Conservation (phyloP, 345 rosid genomes). For the Cardamine occulta region DNA sequence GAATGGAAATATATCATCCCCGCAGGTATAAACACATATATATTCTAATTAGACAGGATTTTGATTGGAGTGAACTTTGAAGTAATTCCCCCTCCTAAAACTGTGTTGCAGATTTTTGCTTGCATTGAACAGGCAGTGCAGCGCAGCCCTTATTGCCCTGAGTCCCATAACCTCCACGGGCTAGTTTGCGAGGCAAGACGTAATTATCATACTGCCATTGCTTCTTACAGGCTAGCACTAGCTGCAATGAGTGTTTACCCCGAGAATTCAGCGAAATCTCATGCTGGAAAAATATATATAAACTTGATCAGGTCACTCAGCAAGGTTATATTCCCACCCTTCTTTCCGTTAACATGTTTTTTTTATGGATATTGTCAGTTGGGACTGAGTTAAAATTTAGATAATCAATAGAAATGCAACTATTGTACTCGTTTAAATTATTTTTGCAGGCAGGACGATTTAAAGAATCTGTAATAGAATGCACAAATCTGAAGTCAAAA, state of each 20-base stretch:
- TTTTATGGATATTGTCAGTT: not conserved
- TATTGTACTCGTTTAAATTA: conserved; percentile 3
- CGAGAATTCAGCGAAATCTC: conserved; percentile 48
- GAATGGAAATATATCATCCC: conserved; percentile 71
- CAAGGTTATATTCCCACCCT: conserved; percentile 53
- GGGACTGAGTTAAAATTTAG: not conserved
- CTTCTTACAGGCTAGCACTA: conserved; percentile 70
- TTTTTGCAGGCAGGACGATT: conserved; percentile 38
- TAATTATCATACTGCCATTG: conserved; percentile 64
- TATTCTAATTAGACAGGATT: not conserved
- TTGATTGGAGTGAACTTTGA: not conserved
- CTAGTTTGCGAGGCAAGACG: conserved; percentile 78
- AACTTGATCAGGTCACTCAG: conserved; percentile 86
- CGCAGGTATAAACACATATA: conserved; percentile 61
- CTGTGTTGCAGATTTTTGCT: conserved; percentile 70
- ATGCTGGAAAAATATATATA: conserved; percentile 58
- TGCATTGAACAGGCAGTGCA: conserved; percentile 91
- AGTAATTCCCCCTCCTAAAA: not conserved
- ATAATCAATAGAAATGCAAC: conserved; percentile 48
- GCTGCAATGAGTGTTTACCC: conserved; percentile 54
- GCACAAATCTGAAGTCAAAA: conserved; percentile 62
- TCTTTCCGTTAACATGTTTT: conserved; percentile 11
- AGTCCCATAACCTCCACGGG: conserved; percentile 87
- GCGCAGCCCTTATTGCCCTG: conserved; percentile 75
- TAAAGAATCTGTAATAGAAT: conserved; percentile 70